A percentile compares a stretch with the other conserved stretches of the same genome.
Conservation (phyloP, 768 basidiomycete species). For the Mycena maculata region DNA sequence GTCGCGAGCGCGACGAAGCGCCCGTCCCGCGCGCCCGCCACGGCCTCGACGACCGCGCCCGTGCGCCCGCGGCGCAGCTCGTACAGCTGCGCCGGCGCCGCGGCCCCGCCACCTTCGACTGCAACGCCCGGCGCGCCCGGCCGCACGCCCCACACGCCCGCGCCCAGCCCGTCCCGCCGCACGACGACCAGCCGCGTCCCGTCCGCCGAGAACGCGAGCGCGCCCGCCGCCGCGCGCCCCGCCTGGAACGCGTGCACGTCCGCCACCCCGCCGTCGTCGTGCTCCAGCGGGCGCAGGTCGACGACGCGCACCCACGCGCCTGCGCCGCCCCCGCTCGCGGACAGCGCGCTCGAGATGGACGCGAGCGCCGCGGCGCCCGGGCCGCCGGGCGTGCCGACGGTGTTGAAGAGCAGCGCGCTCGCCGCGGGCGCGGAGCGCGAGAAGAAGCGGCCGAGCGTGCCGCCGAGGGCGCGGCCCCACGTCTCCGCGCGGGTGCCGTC, state of each 20-base stretch:
- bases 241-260: constrained; percentile 27
- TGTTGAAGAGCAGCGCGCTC: not conserved
- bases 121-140: not conserved
- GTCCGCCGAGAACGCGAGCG: constrained; percentile 17
- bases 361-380: not conserved
- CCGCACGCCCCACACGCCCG: constrained; percentile 23
- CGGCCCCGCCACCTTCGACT: not conserved
- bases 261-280: not conserved
- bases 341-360: not conserved
- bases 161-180: constrained; percentile 28
- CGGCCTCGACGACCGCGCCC: constrained; percentile 26
- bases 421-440: too few species aligned
- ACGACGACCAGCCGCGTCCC: constrained; percentile 28
- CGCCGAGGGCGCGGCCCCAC: constrained; percentile 23
- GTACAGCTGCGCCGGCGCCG: constrained; percentile 18
- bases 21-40: constrained; percentile 7
- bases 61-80: constrained; percentile 32
- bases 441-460: too few species aligned
- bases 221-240: constrained; percentile 17
- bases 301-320: constrained; percentile 28
- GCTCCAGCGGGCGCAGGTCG: constrained; percentile 9
- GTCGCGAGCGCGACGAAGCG: constrained; percentile 24
- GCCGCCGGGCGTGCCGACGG: not conserved
- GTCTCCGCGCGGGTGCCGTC: not conserved
- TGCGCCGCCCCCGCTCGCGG: not conserved